Conservation (phyloP, 176 grass and related monocot species). For the Oryza glumipatula region DNA sequence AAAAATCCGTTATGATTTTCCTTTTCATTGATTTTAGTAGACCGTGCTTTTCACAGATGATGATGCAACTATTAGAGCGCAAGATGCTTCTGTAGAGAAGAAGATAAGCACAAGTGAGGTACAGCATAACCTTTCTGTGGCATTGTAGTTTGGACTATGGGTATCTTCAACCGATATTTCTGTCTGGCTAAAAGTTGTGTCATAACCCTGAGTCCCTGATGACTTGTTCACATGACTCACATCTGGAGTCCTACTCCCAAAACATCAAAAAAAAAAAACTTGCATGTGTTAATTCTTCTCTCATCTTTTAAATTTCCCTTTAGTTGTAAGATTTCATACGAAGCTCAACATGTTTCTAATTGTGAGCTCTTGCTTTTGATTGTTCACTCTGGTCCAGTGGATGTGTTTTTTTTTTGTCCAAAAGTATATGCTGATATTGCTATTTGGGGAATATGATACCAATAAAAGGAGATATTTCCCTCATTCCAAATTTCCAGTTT, state of each 20-base stretch:
- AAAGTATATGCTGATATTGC: background rate
- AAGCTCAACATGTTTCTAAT: too few species aligned
- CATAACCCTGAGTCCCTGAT: too few species aligned
- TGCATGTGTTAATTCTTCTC: too few species aligned
- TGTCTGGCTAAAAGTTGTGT: too few species aligned
- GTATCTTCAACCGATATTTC: too few species aligned
- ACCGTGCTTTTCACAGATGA: constrained; percentile 48
- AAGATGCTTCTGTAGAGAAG: constrained; percentile 30
- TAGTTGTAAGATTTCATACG: too few species aligned
- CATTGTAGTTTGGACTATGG: background rate
- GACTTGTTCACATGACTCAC: too few species aligned
- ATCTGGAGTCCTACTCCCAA: too few species aligned
- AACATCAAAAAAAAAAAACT: too few species aligned
- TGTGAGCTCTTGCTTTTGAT: too few species aligned
- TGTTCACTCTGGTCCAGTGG: background rate
- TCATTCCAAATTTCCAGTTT: background rate
- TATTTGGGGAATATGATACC: background rate
- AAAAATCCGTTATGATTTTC: background rate
- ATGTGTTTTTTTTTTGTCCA: background rate
- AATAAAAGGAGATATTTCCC: background rate
- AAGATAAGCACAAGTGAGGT: constrained; percentile 23
- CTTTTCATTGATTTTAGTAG: constrained; percentile 20
- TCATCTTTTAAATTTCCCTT: too few species aligned
- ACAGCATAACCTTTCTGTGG: constrained; percentile 7
- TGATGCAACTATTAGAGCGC: constrained; percentile 38